phyloP scores from a whole-genome alignment of 331 rosid species.

The Quercus phellos region DNA sequence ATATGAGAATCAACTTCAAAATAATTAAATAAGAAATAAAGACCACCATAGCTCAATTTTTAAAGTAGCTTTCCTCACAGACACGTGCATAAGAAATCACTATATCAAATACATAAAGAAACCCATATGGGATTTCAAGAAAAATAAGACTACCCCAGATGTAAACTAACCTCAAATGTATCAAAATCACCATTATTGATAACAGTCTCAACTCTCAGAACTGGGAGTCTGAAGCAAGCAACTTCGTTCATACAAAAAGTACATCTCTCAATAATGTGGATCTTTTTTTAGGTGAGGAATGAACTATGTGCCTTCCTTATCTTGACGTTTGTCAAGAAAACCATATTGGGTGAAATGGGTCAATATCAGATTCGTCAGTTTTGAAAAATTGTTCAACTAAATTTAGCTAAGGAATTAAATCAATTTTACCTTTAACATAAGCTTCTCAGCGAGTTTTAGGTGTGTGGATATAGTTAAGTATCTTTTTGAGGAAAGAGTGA shows the following conservation, averaged over 20 bases:
- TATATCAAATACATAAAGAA: background rate
- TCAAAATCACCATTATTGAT: constrained; percentile 21
- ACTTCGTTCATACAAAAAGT: constrained; percentile 9
- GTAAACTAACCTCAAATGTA: constrained; percentile 19
- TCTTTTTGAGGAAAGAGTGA: background rate
- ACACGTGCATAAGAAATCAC: background rate
- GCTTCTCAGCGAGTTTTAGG: background rate
- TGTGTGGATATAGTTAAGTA: background rate
- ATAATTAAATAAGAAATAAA: background rate
- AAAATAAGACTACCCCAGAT: constrained; percentile 3
- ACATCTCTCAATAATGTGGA: constrained; percentile 10
- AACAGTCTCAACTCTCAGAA: background rate
- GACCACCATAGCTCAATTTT: background rate
- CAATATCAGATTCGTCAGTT: constrained; percentile 12
- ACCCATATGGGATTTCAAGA: constrained; percentile 11
- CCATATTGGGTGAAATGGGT: constrained; percentile 24
- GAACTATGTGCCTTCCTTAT: constrained; percentile 6
- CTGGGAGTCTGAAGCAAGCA: background rate
- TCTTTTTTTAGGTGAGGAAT: constrained; percentile 8
- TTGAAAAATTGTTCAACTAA: background rate
- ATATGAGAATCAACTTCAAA: background rate
- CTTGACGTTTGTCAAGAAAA: constrained; percentile 7
- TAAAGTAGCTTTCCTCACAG: background rate
- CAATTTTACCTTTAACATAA: constrained; percentile 1
- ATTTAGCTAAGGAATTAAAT: background rate